Base-by-base conservation (phyloP, 2,329 filamentous ascomycete species). In the Alternaria triticina region DNA sequence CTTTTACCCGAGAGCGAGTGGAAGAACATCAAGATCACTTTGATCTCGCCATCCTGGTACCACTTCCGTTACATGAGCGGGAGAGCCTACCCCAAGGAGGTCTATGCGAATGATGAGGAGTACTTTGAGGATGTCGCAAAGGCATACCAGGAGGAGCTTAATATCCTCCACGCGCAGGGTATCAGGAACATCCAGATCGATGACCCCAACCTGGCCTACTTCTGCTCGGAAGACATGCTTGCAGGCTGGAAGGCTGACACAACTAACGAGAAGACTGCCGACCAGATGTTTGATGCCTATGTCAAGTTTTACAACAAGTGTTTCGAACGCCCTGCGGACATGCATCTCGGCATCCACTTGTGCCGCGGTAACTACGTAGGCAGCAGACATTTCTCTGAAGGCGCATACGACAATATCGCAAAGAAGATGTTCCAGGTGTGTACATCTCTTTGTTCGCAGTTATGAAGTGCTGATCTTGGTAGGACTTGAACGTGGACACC, bases 271-370 rank as follows among this genome's bases (percentile, higher is more conserved):
- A 87, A 89, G 77, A 87, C 87, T 1, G 87, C 90, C 7, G 90
- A 92, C 51, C 88, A 90, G 69, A 88, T 93, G 47, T 86, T 94
- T 22, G 89, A 92, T 70, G 87, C 89, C 27, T 94, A 94, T 80
- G 91, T 94, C 77, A 84, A 86, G 65, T 87, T 92, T 68, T 94
- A 94, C 84, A 94, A 94, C 77, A 89, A 91, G 78, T 88, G 85
- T 72, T 84, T 92, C 74, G 82, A 77, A 71, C 82, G 88, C 0
- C 90, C 91, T 0, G 77, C 83, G 3, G 91, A 94, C 74, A 87
- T 94, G 84, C 91, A 93, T 79, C 86, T 92, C 3, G 91, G 91
- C 49, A 89, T 94, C 15, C 92, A 94, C 75, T 83, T 94, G 55
- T 94, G 91, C 84, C 75, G 82, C 57, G 82, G 83, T 12, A 84